Conservation (phyloP, 345 rosid genomes). For the Ceriops zippeliana region DNA sequence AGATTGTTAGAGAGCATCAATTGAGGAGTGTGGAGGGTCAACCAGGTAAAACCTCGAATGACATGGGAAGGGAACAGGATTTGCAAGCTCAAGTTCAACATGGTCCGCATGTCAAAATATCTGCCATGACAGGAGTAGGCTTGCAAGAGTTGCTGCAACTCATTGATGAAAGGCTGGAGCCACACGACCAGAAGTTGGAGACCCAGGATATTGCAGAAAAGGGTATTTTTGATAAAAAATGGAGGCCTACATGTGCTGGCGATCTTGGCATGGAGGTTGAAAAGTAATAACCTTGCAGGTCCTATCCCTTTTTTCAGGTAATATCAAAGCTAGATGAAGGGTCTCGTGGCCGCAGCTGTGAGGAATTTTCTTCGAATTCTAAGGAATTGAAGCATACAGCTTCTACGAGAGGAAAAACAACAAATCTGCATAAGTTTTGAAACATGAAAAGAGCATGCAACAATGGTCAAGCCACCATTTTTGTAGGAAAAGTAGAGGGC, state of each 20-base stretch:
- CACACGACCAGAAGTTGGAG: conserved; percentile 37
- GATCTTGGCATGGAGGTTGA: conserved; percentile 10
- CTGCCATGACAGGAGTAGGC: conserved; percentile 71
- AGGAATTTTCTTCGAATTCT: too few species aligned
- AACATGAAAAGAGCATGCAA: too few species aligned
- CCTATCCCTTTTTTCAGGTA: too few species aligned
- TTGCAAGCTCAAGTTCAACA: conserved; percentile 22
- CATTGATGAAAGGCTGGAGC: conserved; percentile 53
- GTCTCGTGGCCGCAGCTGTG: too few species aligned
- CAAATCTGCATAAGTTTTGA: too few species aligned
- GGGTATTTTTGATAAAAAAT: conserved; percentile 44
- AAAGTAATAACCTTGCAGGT: not conserved
- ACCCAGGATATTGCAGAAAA: conserved; percentile 35
- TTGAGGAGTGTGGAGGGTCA: conserved; percentile 30
- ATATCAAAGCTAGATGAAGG: not conserved
- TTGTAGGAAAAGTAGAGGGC: too few species aligned
- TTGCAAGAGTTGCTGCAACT: conserved; percentile 62
- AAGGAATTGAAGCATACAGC: too few species aligned
- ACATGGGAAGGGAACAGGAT: conserved; percentile 11
- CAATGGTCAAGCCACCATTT: too few species aligned
- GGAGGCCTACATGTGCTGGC: conserved; percentile 63
- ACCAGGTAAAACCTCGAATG: conserved; percentile 17
- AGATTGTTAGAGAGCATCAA: conserved; percentile 22
- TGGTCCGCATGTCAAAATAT: conserved; percentile 58
- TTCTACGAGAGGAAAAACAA: too few species aligned